Percentiles rank a stretch among this genome's conserved stretches.
Conservation (phyloP, 2,329 filamentous ascomycete species). For the Gaeumannomyces sp. region DNA sequence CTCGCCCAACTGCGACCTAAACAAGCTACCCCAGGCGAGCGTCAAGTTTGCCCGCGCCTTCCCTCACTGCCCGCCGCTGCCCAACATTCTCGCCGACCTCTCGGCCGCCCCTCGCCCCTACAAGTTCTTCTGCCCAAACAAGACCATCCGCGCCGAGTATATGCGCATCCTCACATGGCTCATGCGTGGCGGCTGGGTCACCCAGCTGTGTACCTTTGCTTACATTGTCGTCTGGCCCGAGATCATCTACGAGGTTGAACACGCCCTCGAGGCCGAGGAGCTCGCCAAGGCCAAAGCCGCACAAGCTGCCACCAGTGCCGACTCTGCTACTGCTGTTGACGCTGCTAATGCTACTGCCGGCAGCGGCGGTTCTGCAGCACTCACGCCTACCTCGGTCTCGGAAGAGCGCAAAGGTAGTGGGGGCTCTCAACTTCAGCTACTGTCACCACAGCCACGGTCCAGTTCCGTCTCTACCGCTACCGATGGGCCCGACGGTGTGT, state of each 20-base stretch:
- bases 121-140: slow-evolving; percentile 76
- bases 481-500: neutral
- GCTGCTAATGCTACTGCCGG: too few species aligned
- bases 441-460: neutral
- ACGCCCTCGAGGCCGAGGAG: slow-evolving; percentile 61
- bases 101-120: slow-evolving; percentile 77
- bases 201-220: slow-evolving; percentile 83
- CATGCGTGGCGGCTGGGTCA: slow-evolving; percentile 87
- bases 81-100: slow-evolving; percentile 80
- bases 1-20: slow-evolving; percentile 79
- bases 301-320: slow-evolving; percentile 17
- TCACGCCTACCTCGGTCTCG: neutral
- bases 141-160: slow-evolving; percentile 80
- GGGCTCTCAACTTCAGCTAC: too few species aligned
- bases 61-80: slow-evolving; percentile 73
- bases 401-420: neutral
- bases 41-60: slow-evolving; percentile 72
- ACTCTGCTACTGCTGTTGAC: neutral
- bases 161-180: slow-evolving; percentile 91
- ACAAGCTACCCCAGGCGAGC: slow-evolving; percentile 61
- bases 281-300: slow-evolving; percentile 31
- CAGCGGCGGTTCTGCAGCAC: too few species aligned
- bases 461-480: neutral
- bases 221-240: slow-evolving; percentile 81
- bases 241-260: slow-evolving; percentile 74